Evolutionary conservation across 352 stramenopile genomes (phyloP).

Genomic region (Pythium brachiatum): DNA sequence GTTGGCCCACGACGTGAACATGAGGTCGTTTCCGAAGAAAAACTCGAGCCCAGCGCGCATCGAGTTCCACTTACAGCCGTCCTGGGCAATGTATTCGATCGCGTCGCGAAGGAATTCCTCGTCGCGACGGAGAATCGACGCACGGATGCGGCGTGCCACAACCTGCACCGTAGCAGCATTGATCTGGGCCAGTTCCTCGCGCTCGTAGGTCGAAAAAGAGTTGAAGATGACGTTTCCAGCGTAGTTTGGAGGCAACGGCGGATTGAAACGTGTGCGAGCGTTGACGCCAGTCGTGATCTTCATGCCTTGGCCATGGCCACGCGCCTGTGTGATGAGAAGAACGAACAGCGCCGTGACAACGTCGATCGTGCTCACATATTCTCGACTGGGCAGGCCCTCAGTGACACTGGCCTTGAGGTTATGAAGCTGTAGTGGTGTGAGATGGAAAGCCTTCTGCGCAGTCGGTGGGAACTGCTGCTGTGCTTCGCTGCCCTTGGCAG

Average conservation of each 20-base stretch:
- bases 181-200: conserved; percentile 24
- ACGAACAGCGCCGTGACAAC: conserved; percentile 48
- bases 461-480: conserved; percentile 16
- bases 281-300: conserved; percentile 54
- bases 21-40: conserved; percentile 47
- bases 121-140: conserved; percentile 40
- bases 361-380: conserved; percentile 56
- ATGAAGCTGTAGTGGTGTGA: conserved; percentile 39
- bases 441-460: conserved; percentile 45
- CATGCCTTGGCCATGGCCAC: conserved; percentile 39
- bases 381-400: neutral
- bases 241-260: conserved; percentile 43
- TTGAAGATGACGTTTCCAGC: conserved; percentile 59
- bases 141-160: conserved; percentile 38
- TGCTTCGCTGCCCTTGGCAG: conserved; percentile 5
- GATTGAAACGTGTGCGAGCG: conserved; percentile 37
- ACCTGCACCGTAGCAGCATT: conserved; percentile 19
- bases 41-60: conserved; percentile 45
- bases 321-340: conserved; percentile 45
- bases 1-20: conserved; percentile 58
- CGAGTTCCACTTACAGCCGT: conserved; percentile 28
- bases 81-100: conserved; percentile 42
- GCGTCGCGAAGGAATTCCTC: conserved; percentile 44
- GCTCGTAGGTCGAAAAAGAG: conserved; percentile 37
- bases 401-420: conserved; percentile 38